Base-by-base conservation (phyloP, 768 basidiomycete species). In the Pholiota conissans region DNA sequence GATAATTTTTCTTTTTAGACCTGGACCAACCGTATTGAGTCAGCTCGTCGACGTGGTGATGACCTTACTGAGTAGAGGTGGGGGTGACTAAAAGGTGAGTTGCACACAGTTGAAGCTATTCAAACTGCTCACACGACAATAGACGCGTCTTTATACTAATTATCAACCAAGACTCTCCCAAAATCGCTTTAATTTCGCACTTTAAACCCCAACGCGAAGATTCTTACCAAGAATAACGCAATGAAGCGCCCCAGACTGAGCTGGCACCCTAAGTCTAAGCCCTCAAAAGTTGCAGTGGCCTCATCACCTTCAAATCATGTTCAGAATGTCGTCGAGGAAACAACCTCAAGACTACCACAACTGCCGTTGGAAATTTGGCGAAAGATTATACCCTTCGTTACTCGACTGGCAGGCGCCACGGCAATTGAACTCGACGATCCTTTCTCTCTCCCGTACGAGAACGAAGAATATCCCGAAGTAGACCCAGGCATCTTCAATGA, bases 341-440 rank as follows among this genome's bases (percentile, higher is more conserved):
- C 32, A 42, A 11, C 3, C 42, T 18, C 51, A 27, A 18, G 14
- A 34, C 18, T 49, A 1, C 61, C 62, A 3, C 27, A 24, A 13
- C 57, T 68, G 16, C 67, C 69, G 2, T 30, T 11, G 16, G 68
- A 69, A 51, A 28, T 68, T 10, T 80, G 78, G 76, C 67, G 71
- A 11, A 72, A 71, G 46, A 74, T 79, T 14, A 67, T 80, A 5
- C 55, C 69, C 13, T 71, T 68, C 22, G 61, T 74, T 11, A 59
- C 74, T 59, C 68, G 74, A 26, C 63, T 74, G 3, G 68, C 74
- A 3, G 76, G 75, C 0, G 61, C 70, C 8, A 60, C 67, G 24
- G 64, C 69, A 7, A 51, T 74, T 20, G 71, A 75, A 47, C 65
- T 72, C 29, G 74, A 73, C 47, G 76, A 79, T 55, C 73, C 75